Conservation (phyloP, 257 asterid genomes). For the Buddleja alternifolia region DNA sequence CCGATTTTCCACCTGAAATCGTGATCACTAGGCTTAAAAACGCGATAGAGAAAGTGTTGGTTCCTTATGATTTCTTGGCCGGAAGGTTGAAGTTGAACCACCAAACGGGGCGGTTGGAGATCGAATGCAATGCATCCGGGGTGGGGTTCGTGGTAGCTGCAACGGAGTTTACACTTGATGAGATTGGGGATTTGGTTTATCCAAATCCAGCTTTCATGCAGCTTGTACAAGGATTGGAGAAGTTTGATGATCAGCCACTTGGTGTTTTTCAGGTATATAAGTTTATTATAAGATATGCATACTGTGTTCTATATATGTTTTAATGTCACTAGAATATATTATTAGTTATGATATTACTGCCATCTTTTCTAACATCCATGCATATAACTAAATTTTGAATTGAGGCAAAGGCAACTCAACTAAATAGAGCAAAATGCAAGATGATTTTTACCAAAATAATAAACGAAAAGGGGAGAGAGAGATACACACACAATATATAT, state of each 20-base stretch:
- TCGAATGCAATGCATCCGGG: slow-evolving; percentile 57
- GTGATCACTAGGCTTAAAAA: slow-evolving; percentile 43
- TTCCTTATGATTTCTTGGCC: slow-evolving; percentile 61
- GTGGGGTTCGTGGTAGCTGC: slow-evolving; percentile 66
- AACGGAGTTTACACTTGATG: slow-evolving; percentile 50
- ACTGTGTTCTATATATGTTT: background rate
- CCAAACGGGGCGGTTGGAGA: slow-evolving; percentile 60
- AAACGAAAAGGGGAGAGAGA: too few relatives aligned
- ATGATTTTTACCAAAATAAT: too few relatives aligned
- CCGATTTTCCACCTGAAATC: slow-evolving; percentile 51
- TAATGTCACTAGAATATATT: too few relatives aligned
- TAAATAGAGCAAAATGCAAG: too few relatives aligned
- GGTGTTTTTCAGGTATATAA: slow-evolving; percentile 71
- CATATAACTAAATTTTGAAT: too few relatives aligned
- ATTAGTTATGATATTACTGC: too few relatives aligned
- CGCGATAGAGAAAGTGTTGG: slow-evolving; percentile 55
- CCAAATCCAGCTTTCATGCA: slow-evolving; percentile 84
- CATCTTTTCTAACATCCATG: too few relatives aligned
- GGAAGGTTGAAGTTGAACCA: slow-evolving; percentile 57
- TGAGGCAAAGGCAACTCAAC: too few relatives aligned
- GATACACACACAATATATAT: too few relatives aligned
- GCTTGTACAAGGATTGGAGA: slow-evolving; percentile 49
- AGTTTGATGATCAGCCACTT: slow-evolving; percentile 65
- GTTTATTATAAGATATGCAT: background rate
- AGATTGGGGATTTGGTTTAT: slow-evolving; percentile 72